These are phyloP conservation scores for Daldinia caldariorum DNA, from an alignment of 495 filamentous ascomycete genomes.

Conservation along the genomic window DNA sequence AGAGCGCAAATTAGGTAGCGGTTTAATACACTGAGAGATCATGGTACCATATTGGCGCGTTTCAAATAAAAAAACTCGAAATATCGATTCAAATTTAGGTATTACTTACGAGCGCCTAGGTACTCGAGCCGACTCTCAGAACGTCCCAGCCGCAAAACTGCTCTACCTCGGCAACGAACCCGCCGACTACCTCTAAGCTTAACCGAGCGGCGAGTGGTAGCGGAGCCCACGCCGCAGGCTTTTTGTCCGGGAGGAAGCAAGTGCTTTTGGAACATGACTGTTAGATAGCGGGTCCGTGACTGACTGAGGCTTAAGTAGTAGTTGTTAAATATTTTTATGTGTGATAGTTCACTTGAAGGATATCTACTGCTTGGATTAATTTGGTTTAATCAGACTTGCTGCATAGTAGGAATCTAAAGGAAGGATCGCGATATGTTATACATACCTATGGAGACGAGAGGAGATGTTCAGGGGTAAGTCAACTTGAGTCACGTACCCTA, in stretches of 20 bases:
- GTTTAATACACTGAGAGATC: not conserved
- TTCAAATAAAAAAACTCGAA: not conserved
- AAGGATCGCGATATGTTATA: slow-evolving; percentile 7
- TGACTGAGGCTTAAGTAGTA: not conserved
- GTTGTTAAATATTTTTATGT: not conserved
- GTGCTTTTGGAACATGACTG: slow-evolving; percentile 21
- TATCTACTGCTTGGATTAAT: no score
- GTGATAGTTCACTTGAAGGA: not conserved
- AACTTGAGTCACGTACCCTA: slow-evolving; percentile 23
- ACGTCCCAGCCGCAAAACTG: slow-evolving; percentile 28
- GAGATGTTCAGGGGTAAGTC: slow-evolving; percentile 17
- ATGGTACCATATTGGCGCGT: not conserved
- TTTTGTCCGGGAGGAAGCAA: slow-evolving; percentile 14
- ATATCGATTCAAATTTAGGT: not conserved
- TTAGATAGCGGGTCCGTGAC: slow-evolving; percentile 11
- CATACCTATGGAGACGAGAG: not conserved
- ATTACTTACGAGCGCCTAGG: slow-evolving; percentile 12
- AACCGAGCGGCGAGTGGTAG: not conserved
- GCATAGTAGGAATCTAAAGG: not conserved
- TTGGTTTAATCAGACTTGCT: no score
- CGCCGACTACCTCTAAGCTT: slow-evolving; percentile 19
- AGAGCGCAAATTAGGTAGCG: not conserved
- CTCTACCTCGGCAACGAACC: slow-evolving; percentile 22
- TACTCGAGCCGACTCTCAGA: slow-evolving; percentile 16
- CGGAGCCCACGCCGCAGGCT: slow-evolving; percentile 7